Evolutionary conservation across 805 yeast species (phyloP), one percentile per base, ranked within the genome.

Genomic region (Saturnispora zaruensis): DNA sequence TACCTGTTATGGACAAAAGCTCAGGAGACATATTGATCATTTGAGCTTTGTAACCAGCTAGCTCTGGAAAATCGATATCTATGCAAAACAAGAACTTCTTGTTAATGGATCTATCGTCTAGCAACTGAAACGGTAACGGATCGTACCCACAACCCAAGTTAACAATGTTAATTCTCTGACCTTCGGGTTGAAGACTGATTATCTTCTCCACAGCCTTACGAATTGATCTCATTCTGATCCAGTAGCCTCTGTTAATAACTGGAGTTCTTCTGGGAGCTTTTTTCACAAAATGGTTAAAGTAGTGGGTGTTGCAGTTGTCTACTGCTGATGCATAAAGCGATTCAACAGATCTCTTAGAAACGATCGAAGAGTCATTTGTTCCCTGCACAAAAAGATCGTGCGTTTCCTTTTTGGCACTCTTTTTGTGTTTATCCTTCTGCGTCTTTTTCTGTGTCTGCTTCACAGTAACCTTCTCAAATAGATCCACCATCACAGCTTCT

Each of bases 81-180:
- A 82, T 65, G 59, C 84, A 86, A 1, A 69, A 62, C 6, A 79
- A 61, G 0, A 59, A 48, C 13, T 44, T 48, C 5, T 45, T 36
- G 5, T 40, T 32, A 6, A 42, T 49, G 18, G 37, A 46, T 24
- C 57, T 56, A n/a, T 63, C 64, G 33, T 62, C 61, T 33, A 79
- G 59, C 33, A 72, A 58, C 53, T 77, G 77, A 51, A 79, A 80
- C 1, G 84, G 81, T 42, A 78, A 58, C 1, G 84, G 84, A 62
- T 77, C 81, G 62, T 75, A 86, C 3, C 95, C 95, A 65, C 93
- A 86, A 1, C 95, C 95, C 26, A 86, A 65, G 63, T 86, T 86
- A 26, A 86, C 71, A 1, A 87, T 70, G 11, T 67, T 60, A 5
- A 52, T 48, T 43, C 53, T 52, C 30, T 53, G 53, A 13, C 7